Evolutionary conservation across 768 basidiomycete genomes (phyloP), one percentile per base, ranked within the genome.

Genomic region (Pleurotus sapidus): DNA sequence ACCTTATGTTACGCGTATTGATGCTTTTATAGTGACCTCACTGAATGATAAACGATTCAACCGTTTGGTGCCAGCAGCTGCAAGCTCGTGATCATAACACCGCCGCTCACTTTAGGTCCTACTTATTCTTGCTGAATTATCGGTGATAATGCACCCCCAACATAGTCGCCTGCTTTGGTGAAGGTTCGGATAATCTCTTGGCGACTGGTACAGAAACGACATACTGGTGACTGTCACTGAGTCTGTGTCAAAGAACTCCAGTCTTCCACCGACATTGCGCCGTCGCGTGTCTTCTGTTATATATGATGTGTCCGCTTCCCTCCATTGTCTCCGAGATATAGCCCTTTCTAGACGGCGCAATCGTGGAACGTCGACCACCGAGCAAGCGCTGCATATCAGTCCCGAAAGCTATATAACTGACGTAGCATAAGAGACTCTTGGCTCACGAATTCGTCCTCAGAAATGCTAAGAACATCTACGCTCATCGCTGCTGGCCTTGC

Each of bases 111-210:
- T 34, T 11, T 34, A 8, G 30, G 8, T 11, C 30, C 30, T 34
- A 34, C 30, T 34, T 11, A 34, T 34, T 34, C 30, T 34, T 34
- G 30, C 30, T 34, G 11, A 34, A 34, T 34, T 11, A 34, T 11
- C 30, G 30, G 30, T 34, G 30, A 34, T 34, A 34, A 34, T 34
- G 30, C 30, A 34, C 30, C 30, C 30, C 30, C 30, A 34, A 34
- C 30, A 9, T 34, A 34, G 30, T 7, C 30, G 11, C 30, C 51
- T 38, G 42, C 42, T 54, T 24, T 42, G 51, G 51, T 17, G 18
- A 17, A 38, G 51, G 18, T 25, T 54, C 51, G 51, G 51, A 54
- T 37, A 54, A 54, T 54, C 51, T 39, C 51, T 54, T 54, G 39
- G 51, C 51, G 42, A 17, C 17, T 17, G 20, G 24, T 7, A 3